These are phyloP conservation scores for Boechera divaricarpa DNA, from an alignment of 345 rosid genomes.

Conservation along the genomic window DNA sequence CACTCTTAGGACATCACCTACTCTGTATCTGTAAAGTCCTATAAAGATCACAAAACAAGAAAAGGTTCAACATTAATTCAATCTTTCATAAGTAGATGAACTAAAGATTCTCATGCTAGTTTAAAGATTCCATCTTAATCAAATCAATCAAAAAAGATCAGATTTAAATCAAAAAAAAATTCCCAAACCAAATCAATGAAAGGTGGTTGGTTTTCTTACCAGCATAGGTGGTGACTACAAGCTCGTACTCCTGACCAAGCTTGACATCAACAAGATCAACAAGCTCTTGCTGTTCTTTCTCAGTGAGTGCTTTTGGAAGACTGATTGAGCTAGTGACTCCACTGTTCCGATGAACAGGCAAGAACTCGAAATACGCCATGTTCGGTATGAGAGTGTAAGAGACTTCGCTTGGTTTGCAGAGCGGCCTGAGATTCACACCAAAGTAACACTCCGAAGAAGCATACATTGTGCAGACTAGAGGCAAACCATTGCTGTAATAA, in stretches of 20 bases:
- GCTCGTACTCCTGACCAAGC: slow-evolving; percentile 93
- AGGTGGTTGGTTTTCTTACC: slow-evolving; percentile 51
- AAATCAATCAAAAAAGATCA: neutral
- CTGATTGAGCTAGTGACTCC: slow-evolving; percentile 67
- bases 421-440: slow-evolving; percentile 84
- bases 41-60: slow-evolving; percentile 24
- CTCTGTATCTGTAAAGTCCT: slow-evolving; percentile 90
- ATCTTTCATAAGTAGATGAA: neutral
- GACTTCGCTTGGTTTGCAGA: slow-evolving; percentile 86
- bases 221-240: slow-evolving; percentile 97
- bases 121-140: neutral
- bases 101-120: neutral
- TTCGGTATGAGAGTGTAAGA: slow-evolving; percentile 87
- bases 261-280: slow-evolving; percentile 95
- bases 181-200: neutral
- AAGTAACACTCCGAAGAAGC: slow-evolving; percentile 98
- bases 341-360: slow-evolving; percentile 75
- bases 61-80: neutral
- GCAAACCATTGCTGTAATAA: slow-evolving; percentile 82
- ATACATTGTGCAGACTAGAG: slow-evolving; percentile 96
- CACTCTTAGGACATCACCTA: slow-evolving; percentile 94
- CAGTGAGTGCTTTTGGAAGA: slow-evolving; percentile 70
- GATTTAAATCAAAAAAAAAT: neutral
- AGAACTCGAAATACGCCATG: slow-evolving; percentile 96
- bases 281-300: slow-evolving; percentile 78